Base-by-base conservation (phyloP, 2,329 filamentous ascomycete genomes). In the Phoma sp. region DNA sequence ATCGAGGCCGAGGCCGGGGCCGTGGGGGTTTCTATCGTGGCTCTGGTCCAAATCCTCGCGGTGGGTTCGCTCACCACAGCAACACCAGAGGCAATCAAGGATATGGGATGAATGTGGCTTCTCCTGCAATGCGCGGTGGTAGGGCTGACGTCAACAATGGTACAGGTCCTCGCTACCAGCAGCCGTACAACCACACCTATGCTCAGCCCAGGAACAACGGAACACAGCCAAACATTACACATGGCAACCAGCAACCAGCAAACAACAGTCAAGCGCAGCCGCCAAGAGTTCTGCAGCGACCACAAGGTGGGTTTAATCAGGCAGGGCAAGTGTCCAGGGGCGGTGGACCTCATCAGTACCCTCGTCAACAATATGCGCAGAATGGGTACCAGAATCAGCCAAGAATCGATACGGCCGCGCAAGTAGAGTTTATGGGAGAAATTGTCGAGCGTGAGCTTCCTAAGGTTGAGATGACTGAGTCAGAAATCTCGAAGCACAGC, bases 401-500 rank as follows among this genome's bases (percentile, higher is more conserved):
- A n/a, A 59, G 60, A 21, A 65, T 72, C 27, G 60, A 69, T 40
- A 62, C 64, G n/a, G 55, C 71, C 27, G 58, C 63, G n/a, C 78
- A 81, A 57, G 64, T 69, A 17, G 58, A 74, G 9, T 77, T 80
- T 53, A 69, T 84, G 22, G 76, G 82, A 19, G 52, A 62, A 2
- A 43, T 82, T 3, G 80, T 78, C 6, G 46, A 62, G 49, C 62
- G 70, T 15, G 81, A 87, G 41, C 76, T 91, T 17, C 75, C 82
- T 0, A 80, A 78, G 35, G 84, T 85, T 1, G 85, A 88, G 62
- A 92, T 94, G 58, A 82, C 81, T 33, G 68, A 75, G 1, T 73
- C 77, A 1, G 91, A 95, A 62, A 84, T 89, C 46, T 77, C 81
- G 2, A 82, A 87, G 61, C 96, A 95, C 68, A 89, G 95, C 64